Evolutionary conservation across 1,284 basidiomycete genomes (phyloP).

Genomic region (Porphyrellus sp.): DNA sequence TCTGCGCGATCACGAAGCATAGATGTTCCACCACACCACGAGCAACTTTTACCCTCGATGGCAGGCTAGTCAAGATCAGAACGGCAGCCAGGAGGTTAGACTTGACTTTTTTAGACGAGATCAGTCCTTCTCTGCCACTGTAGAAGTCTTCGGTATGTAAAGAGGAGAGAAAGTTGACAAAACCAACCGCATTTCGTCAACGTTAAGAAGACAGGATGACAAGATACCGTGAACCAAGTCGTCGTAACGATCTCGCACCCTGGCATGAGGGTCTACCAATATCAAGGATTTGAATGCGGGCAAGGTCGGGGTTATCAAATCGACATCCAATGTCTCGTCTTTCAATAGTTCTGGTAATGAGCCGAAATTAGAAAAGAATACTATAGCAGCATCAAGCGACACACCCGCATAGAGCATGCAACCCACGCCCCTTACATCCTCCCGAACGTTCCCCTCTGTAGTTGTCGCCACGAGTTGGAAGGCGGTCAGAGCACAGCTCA

Average conservation of each 20-base stretch:
- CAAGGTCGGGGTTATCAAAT: constrained; percentile 76
- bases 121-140: constrained; percentile 76
- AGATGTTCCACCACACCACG: constrained; percentile 79
- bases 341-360: constrained; percentile 65
- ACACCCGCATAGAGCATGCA: constrained; percentile 79
- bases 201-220: constrained; percentile 79
- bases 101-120: constrained; percentile 83
- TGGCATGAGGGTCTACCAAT: constrained; percentile 44
- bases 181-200: constrained; percentile 87
- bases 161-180: not conserved
- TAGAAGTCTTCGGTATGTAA: constrained; percentile 1
- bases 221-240: constrained; percentile 81
- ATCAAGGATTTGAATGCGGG: constrained; percentile 76
- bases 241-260: constrained; percentile 46
- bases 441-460: constrained; percentile 54
- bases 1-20: constrained; percentile 82
- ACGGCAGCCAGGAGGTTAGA: constrained; percentile 88
- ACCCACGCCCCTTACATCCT: constrained; percentile 78
- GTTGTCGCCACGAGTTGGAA: constrained; percentile 63
- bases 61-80: constrained; percentile 80
- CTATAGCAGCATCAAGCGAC: not conserved
- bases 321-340: constrained; percentile 77
- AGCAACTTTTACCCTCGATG: constrained; percentile 66
- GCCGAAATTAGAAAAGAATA: not conserved
- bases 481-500: constrained; percentile 65